These are phyloP conservation scores for Colletotrichum noveboracense DNA, from an alignment of 2,329 filamentous ascomycete species.

Conservation along the genomic window DNA sequence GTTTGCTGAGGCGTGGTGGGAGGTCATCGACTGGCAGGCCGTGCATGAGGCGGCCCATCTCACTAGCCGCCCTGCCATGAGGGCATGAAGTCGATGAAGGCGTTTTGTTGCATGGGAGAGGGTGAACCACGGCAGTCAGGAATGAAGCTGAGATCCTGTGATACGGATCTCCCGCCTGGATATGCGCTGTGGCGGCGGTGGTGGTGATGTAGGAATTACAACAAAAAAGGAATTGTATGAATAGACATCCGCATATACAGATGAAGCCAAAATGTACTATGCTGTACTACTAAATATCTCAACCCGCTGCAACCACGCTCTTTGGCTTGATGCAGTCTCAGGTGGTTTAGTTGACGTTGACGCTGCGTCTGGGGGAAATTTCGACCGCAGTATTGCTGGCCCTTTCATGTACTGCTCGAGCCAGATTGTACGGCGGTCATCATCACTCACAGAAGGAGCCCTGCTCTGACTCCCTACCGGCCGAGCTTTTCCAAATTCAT, in stretches of 20 bases:
- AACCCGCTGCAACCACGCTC: background rate
- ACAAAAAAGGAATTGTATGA: slow-evolving; percentile 19
- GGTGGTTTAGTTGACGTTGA: background rate
- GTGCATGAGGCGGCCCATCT: slow-evolving; percentile 54
- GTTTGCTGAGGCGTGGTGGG: slow-evolving; percentile 87
- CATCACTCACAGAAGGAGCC: too few relatives aligned
- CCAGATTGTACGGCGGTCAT: too few relatives aligned
- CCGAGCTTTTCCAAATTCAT: too few relatives aligned
- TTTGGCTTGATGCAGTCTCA: background rate
- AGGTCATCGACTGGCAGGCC: slow-evolving; percentile 81
- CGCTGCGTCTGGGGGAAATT: too few relatives aligned
- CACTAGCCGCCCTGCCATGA: slow-evolving; percentile 1
- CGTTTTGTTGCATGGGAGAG: background rate
- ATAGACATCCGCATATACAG: slow-evolving; percentile 19
- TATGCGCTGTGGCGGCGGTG: background rate
- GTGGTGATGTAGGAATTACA: slow-evolving; percentile 5
- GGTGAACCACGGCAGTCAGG: background rate
- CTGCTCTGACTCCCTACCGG: too few relatives aligned
- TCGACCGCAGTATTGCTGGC: too few relatives aligned
- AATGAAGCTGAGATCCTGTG: background rate
- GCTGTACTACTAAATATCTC: slow-evolving; percentile 6
- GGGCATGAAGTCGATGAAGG: background rate
- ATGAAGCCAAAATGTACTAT: slow-evolving; percentile 16
- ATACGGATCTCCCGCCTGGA: background rate
- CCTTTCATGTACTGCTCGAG: too few relatives aligned